A percentile compares a stretch with the other conserved stretches of the same genome.
These are phyloP conservation scores for Ilex aquifolium DNA, from an alignment of 257 asterid genomes.

Conservation along the genomic window DNA sequence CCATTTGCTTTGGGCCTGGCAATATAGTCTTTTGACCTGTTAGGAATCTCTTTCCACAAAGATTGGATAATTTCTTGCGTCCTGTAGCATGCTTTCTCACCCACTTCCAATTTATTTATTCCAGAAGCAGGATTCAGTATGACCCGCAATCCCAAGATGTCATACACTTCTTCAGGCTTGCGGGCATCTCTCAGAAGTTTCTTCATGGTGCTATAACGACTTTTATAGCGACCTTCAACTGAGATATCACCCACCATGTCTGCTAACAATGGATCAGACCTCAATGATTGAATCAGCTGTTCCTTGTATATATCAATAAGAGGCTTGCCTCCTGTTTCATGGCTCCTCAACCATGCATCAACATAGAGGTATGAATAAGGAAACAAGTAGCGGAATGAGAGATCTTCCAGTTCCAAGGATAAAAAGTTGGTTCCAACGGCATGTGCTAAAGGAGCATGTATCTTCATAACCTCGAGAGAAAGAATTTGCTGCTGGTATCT, in stretches of 20 bases:
- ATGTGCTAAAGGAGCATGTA: slow-evolving; percentile 90
- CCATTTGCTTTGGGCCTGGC: slow-evolving; percentile 76
- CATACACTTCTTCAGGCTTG: slow-evolving; percentile 82
- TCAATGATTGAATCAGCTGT: slow-evolving; percentile 58
- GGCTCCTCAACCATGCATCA: slow-evolving; percentile 82
- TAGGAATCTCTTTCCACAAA: slow-evolving; percentile 72
- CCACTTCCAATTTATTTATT: slow-evolving; percentile 28
- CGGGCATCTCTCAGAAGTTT: slow-evolving; percentile 84
- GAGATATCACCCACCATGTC: slow-evolving; percentile 46
- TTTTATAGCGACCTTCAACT: slow-evolving; percentile 75
- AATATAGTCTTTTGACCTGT: slow-evolving; percentile 84
- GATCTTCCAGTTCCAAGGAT: slow-evolving; percentile 82
- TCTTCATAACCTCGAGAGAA: slow-evolving; percentile 75
- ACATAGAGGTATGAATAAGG: slow-evolving; percentile 77
- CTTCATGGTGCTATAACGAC: slow-evolving; percentile 95
- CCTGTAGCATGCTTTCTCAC: slow-evolving; percentile 81
- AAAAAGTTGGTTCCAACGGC: slow-evolving; percentile 59
- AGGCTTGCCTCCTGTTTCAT: slow-evolving; percentile 56
- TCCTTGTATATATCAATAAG: slow-evolving; percentile 59
- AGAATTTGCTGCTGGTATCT: slow-evolving; percentile 74
- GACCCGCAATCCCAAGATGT: slow-evolving; percentile 76
- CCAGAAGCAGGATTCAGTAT: slow-evolving; percentile 44
- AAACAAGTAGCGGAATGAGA: slow-evolving; percentile 74
- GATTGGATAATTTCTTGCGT: slow-evolving; percentile 65
- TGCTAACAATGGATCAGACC: slow-evolving; percentile 40